phyloP scores from a whole-genome alignment of 228 moss, liverwort and hornwort genomes.

The Sphagnum magellanicum region DNA sequence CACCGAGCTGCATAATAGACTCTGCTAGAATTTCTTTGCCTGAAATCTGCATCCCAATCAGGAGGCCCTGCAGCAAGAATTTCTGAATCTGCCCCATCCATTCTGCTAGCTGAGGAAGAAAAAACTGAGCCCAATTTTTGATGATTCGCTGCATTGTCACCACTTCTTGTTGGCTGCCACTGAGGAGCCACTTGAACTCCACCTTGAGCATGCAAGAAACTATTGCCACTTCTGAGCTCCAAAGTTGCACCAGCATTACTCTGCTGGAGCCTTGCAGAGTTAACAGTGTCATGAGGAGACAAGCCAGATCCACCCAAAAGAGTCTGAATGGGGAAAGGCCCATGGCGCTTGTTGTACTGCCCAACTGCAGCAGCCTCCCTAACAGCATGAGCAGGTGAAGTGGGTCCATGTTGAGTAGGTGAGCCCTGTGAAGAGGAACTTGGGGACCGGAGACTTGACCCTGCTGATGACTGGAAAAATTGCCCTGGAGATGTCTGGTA shows the following conservation, averaged over 20 bases:
- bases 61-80: constrained; percentile 39
- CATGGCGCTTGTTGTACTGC: constrained; percentile 34
- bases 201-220: constrained; percentile 18
- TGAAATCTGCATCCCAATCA: constrained; percentile 84
- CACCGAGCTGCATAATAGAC: too few relatives aligned
- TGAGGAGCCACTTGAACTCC: constrained; percentile 25
- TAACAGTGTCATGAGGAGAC: constrained; percentile 27
- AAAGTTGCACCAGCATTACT: constrained; percentile 50
- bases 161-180: constrained; percentile 34
- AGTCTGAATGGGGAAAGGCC: constrained; percentile 22
- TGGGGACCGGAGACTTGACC: constrained; percentile 61
- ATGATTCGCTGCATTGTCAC: constrained; percentile 24
- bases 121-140: constrained; percentile 49
- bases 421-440: constrained; percentile 78
- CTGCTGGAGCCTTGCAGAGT: constrained; percentile 62
- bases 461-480: constrained; percentile 49
- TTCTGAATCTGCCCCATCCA: constrained; percentile 63
- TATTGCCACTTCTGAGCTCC: constrained; percentile 12
- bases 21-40: constrained; percentile 22
- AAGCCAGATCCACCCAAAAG: constrained; percentile 19
- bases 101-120: constrained; percentile 50
- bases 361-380: constrained; percentile 42
- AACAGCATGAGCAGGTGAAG: constrained; percentile 65
- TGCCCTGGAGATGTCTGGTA: constrained; percentile 14
- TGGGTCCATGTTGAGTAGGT: constrained; percentile 68